Base-by-base conservation (phyloP, 148 eudicot genomes). In the Silene latifolia region DNA sequence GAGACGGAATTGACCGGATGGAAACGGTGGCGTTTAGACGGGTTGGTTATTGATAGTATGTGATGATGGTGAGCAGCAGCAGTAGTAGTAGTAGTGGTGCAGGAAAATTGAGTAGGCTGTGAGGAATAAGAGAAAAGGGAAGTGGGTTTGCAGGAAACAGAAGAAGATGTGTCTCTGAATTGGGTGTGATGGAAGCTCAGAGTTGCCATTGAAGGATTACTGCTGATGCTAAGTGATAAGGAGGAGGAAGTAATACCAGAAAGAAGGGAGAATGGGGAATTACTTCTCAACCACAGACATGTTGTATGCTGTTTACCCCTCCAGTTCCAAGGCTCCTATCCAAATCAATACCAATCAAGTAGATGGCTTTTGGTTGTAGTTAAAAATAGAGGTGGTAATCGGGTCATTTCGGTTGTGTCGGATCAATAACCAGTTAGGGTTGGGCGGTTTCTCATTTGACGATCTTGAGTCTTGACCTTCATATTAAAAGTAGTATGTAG, bases 121-220 rank as follows among this genome's bases (percentile, higher is more conserved):
- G 84, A 73, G 23, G 75, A 58, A 70, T 72, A 76, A 42, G 74
- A 46, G 82, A 79, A 83, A 60, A 77, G 71, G 15, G 62, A 56
- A 9, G 83, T 15, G 0, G 73, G 18, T 82, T 79, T 51, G 56
- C 9, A 51, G 17, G 56, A 51, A 15, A 9, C 1, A 15, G 56
- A 14, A 51, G 56, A 15, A 51, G 56, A 51, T 13, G 56, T 86
- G 78, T 83, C 80, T 78, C 80, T 89, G 83, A 91, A 86, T 42
- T 83, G 86, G 46, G 91, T 68, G 72, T 89, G 67, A 48, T 87
- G 86, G 86, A 91, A 88, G 90, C 86, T 85, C 14, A 91, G 89
- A 79, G 86, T 82, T 70, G 95, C 95, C 98, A 93, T 93, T 64
- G 85, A 57, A 74, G 75, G 27, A 67, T 0, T 12, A 2, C 32